Conservation (phyloP, 1,139 yeast genomes). For the Blastobotrys ciferrii region DNA sequence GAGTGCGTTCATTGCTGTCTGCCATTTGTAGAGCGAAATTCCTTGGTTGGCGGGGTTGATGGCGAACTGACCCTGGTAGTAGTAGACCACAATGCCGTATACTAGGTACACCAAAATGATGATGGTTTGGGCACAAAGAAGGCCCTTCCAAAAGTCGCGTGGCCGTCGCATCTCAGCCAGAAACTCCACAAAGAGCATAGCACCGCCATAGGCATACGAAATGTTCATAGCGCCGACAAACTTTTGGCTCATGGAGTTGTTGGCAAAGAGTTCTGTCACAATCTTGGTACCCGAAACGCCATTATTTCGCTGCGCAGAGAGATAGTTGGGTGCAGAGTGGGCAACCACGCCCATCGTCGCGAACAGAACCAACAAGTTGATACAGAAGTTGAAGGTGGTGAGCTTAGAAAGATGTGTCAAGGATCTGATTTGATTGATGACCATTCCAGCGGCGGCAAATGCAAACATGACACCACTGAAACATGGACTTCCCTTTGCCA, state of each 20-base stretch:
- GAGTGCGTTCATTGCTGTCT: constrained; percentile 42
- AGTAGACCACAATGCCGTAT: constrained; percentile 44
- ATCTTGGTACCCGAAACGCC: constrained; percentile 29
- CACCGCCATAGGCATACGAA: constrained; percentile 49
- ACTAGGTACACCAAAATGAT: constrained; percentile 41
- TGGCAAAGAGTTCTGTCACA: constrained; percentile 27
- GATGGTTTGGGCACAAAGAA: constrained; percentile 42
- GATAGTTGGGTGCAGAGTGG: constrained; percentile 37
- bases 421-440: constrained; percentile 40
- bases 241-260: constrained; percentile 32
- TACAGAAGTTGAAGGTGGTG: constrained; percentile 47
- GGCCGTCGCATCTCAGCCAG: constrained; percentile 48
- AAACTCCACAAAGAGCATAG: constrained; percentile 44
- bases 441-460: constrained; percentile 41
- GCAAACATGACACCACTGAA: constrained; percentile 40
- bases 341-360: constrained; percentile 44
- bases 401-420: constrained; percentile 35
- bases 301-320: constrained; percentile 32
- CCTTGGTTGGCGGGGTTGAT: constrained; percentile 46
- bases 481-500: constrained; percentile 41
- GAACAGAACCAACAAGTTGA: constrained; percentile 42
- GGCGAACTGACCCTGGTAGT: constrained; percentile 44
- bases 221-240: constrained; percentile 44
- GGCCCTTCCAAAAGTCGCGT: constrained; percentile 46
- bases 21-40: constrained; percentile 37